phyloP scores from a whole-genome alignment of 805 yeast genomes.

The Wickerhamomyces canadensis region DNA sequence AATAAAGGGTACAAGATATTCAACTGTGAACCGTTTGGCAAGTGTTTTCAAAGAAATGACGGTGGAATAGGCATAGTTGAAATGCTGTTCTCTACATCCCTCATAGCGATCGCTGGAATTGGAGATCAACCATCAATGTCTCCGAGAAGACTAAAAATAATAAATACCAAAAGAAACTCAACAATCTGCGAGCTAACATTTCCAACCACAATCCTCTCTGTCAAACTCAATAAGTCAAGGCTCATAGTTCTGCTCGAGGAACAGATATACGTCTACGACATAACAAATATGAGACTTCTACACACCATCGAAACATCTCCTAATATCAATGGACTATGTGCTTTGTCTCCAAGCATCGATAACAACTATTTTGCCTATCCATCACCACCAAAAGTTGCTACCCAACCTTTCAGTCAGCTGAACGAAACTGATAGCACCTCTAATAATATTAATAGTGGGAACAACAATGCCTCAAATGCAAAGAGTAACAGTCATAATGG shows the following conservation, averaged over 20 bases:
- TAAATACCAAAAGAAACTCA: constrained; percentile 65
- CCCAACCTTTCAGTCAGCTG: constrained; percentile 16
- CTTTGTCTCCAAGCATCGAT: constrained; percentile 49
- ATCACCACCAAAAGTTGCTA: constrained; percentile 57
- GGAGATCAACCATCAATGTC: constrained; percentile 64
- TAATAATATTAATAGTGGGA: constrained; percentile 1
- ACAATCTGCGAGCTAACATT: constrained; percentile 69
- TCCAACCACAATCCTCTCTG: constrained; percentile 54
- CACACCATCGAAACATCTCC: constrained; percentile 47
- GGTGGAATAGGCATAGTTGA: constrained; percentile 65
- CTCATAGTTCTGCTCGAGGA: constrained; percentile 56
- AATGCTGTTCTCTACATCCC: constrained; percentile 71
- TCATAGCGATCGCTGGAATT: constrained; percentile 65
- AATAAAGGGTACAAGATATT: constrained; percentile 58
- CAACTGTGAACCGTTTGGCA: constrained; percentile 65
- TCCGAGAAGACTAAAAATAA: constrained; percentile 76
- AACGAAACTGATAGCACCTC: constrained; percentile 3
- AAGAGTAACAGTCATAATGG: constrained; percentile 37
- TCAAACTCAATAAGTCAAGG: constrained; percentile 61
- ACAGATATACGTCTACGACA: constrained; percentile 68
- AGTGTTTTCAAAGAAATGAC: constrained; percentile 39
- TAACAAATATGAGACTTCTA: constrained; percentile 60
- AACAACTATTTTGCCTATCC: constrained; percentile 65
- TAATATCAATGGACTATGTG: constrained; percentile 51
- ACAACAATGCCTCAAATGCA: constrained; percentile 1